phyloP scores from a whole-genome alignment of 225 moss, liverwort and hornwort genomes.

The Rhytidiadelphus loreus region DNA sequence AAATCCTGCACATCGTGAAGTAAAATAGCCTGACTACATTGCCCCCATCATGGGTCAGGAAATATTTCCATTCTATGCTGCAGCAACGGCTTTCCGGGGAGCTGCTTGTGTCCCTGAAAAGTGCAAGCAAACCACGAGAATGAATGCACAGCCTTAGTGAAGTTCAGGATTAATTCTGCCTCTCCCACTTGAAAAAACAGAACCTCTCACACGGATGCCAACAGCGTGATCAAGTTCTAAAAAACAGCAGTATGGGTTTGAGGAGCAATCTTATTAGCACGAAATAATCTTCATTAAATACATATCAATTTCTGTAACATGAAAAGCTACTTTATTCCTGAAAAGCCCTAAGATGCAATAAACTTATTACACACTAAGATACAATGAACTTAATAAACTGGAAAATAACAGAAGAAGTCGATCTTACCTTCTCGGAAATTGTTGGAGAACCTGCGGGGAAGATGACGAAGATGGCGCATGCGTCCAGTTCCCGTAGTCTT shows the following conservation, averaged over 20 bases:
- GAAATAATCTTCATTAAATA: background rate
- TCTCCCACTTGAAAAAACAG: background rate
- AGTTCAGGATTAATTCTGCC: background rate
- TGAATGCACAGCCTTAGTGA: background rate
- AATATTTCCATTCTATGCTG: constrained; percentile 6
- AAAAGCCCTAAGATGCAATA: background rate
- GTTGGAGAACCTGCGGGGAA: constrained; percentile 83
- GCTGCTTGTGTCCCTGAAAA: constrained; percentile 54
- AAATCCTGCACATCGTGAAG: background rate
- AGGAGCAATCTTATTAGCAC: too few relatives aligned
- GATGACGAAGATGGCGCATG: constrained; percentile 80
- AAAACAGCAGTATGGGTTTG: background rate
- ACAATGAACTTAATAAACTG: background rate
- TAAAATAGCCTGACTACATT: background rate
- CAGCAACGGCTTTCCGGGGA: constrained; percentile 47
- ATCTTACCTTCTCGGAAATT: constrained; percentile 76
- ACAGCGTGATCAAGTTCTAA: background rate
- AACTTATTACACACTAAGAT: background rate
- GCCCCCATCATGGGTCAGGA: background rate
- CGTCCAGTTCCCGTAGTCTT: constrained; percentile 91
- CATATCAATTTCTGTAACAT: background rate
- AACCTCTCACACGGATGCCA: background rate
- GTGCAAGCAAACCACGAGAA: background rate
- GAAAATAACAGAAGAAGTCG: background rate
- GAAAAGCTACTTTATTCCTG: background rate